A percentile compares a stretch with the other conserved stretches of the same genome.
Conservation (phyloP, 768 basidiomycete species). For the Boletus rubescentipes region DNA sequence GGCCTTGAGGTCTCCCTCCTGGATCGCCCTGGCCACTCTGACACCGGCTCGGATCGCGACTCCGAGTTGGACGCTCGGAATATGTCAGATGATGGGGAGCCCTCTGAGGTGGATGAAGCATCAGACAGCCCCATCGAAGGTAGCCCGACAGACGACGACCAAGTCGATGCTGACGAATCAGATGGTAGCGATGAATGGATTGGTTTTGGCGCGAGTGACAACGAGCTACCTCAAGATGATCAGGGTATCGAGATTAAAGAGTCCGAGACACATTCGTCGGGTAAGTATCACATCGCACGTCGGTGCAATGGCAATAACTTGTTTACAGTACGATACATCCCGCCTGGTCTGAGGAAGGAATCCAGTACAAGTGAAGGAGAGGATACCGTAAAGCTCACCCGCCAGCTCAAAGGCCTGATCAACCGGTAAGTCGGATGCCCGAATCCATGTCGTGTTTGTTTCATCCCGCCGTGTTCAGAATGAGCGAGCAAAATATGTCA, state of each 20-base stretch:
- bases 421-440: slow-evolving; percentile 58
- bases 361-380: slow-evolving; percentile 40
- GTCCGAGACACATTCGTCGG: slow-evolving; percentile 1
- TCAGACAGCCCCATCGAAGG: neutral
- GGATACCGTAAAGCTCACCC: slow-evolving; percentile 55
- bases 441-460: neutral
- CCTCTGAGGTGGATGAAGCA: slow-evolving; percentile 3
- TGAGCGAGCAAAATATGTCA: slow-evolving; percentile 88
- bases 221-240: neutral
- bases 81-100: neutral
- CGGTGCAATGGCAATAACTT: neutral
- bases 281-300: slow-evolving; percentile 12
- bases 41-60: neutral
- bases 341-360: slow-evolving; percentile 70
- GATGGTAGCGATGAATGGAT: slow-evolving; percentile 37
- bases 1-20: slow-evolving; percentile 16
- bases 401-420: slow-evolving; percentile 82
- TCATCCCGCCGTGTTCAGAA: slow-evolving; percentile 41
- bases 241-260: neutral
- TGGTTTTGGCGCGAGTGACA: slow-evolving; percentile 29
- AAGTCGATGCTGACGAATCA: slow-evolving; percentile 23
- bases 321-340: slow-evolving; percentile 61
- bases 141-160: neutral
- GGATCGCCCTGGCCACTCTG: neutral
- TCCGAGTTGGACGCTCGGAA: neutral